phyloP scores from a whole-genome alignment of 176 grass and related monocot genomes.

The Oryza longistaminata region DNA sequence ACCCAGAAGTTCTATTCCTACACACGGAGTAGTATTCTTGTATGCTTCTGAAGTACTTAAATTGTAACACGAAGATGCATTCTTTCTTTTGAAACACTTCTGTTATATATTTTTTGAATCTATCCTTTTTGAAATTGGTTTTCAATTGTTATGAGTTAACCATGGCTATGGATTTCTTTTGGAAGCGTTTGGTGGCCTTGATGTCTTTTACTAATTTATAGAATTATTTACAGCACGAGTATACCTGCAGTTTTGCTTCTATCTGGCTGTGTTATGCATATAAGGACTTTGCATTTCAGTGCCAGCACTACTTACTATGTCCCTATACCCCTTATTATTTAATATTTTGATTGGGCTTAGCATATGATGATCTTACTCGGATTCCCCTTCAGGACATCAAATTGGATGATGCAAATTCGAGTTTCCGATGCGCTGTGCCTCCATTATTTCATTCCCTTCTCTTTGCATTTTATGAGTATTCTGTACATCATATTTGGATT shows the following conservation, averaged over 20 bases:
- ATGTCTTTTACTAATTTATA: neutral
- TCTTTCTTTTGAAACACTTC: neutral
- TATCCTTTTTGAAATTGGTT: neutral
- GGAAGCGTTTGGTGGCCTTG: neutral
- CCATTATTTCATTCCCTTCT: neutral
- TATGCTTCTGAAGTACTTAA: neutral
- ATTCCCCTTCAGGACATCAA: slow-evolving; percentile 99
- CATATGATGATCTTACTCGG: slow-evolving; percentile 86
- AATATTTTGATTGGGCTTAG: neutral
- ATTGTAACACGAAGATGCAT: neutral
- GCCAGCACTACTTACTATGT: neutral
- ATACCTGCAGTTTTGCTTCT: neutral
- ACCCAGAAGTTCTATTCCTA: neutral
- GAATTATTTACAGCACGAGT: neutral
- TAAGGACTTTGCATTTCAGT: neutral
- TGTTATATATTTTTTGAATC: neutral
- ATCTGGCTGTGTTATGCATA: neutral
- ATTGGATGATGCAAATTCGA: slow-evolving; percentile 83
- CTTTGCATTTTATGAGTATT: neutral
- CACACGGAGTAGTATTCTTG: neutral
- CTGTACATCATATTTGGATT: neutral
- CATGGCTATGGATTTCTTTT: neutral
- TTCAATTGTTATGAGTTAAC: neutral
- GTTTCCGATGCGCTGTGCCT: slow-evolving; percentile 70
- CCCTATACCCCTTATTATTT: neutral